Evolutionary conservation across 108 stramenopile species (phyloP).

Genomic region (Skeletonema grethae): DNA sequence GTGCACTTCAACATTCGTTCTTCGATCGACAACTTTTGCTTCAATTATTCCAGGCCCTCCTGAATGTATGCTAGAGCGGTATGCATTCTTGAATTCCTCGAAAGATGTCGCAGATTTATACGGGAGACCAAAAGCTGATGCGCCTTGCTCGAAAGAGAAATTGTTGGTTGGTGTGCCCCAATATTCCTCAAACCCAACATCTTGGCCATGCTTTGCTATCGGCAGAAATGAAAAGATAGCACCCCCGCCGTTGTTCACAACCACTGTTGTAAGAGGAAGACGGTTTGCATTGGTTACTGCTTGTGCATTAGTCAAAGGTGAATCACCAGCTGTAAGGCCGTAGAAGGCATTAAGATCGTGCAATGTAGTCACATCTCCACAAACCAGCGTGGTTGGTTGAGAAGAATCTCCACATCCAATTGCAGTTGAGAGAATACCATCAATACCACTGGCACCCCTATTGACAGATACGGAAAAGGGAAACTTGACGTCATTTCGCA

Average conservation of each 20-base stretch:
- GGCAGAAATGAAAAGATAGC: constrained; percentile 96
- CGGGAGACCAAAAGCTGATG: constrained; percentile 67
- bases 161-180: constrained; percentile 90
- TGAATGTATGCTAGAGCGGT: constrained; percentile 23
- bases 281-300: constrained; percentile 25
- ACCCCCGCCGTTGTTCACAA: constrained; percentile 94
- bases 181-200: constrained; percentile 86
- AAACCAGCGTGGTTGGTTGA: constrained; percentile 71
- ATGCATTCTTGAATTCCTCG: constrained; percentile 45
- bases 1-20: constrained; percentile 73
- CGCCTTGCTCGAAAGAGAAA: constrained; percentile 66
- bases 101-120: constrained; percentile 48
- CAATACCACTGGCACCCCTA: constrained; percentile 93
- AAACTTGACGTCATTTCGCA: constrained; percentile 10
- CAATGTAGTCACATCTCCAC: constrained; percentile 88
- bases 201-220: constrained; percentile 85
- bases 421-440: constrained; percentile 90
- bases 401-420: constrained; percentile 78
- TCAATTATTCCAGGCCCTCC: constrained; percentile 57
- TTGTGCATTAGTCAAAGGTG: constrained; percentile 16
- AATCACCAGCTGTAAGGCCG: constrained; percentile 44
- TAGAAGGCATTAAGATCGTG: constrained; percentile 91
- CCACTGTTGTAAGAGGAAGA: constrained; percentile 63
- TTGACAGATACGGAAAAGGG: constrained; percentile 65
- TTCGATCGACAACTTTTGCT: constrained; percentile 59